These are phyloP conservation scores for Ascochyta pisi DNA, from an alignment of 2,329 filamentous ascomycete genomes.

Conservation along the genomic window DNA sequence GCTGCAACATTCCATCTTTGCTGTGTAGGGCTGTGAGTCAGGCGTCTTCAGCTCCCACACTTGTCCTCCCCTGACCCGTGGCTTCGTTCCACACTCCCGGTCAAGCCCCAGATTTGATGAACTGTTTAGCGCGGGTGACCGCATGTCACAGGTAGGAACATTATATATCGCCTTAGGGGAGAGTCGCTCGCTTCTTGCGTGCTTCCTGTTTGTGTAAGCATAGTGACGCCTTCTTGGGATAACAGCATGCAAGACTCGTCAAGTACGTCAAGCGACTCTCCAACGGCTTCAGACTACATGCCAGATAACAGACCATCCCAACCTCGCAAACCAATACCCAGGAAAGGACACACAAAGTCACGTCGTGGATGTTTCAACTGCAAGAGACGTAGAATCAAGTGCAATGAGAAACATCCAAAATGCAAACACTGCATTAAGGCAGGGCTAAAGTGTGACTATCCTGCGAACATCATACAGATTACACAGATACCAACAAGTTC, in stretches of 20 bases:
- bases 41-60: constrained; percentile 30
- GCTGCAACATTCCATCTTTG: constrained; percentile 23
- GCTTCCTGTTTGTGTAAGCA: constrained; percentile 21
- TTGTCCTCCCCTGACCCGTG: constrained; percentile 36
- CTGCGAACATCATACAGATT: constrained; percentile 51
- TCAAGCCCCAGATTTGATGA: constrained; percentile 39
- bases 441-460: constrained; percentile 69
- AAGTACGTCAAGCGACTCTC: constrained; percentile 43
- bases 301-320: constrained; percentile 28
- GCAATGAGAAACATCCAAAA: constrained; percentile 69
- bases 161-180: constrained; percentile 40
- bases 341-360: constrained; percentile 71
- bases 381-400: constrained; percentile 72
- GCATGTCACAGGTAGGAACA: constrained; percentile 19
- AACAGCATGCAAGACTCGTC: constrained; percentile 32
- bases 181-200: constrained; percentile 25
- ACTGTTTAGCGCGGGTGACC: constrained; percentile 10
- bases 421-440: constrained; percentile 70
- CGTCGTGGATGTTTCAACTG: constrained; percentile 72
- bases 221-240: constrained; percentile 32
- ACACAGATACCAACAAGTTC: constrained; percentile 30
- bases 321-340: constrained; percentile 46
- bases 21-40: constrained; percentile 42
- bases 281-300: constrained; percentile 30
- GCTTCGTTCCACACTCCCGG: constrained; percentile 32